Percentiles rank a stretch among this genome's conserved stretches.
phyloP scores from a whole-genome alignment of 768 basidiomycete genomes.

The Tubosaeta brunneosetosa region DNA sequence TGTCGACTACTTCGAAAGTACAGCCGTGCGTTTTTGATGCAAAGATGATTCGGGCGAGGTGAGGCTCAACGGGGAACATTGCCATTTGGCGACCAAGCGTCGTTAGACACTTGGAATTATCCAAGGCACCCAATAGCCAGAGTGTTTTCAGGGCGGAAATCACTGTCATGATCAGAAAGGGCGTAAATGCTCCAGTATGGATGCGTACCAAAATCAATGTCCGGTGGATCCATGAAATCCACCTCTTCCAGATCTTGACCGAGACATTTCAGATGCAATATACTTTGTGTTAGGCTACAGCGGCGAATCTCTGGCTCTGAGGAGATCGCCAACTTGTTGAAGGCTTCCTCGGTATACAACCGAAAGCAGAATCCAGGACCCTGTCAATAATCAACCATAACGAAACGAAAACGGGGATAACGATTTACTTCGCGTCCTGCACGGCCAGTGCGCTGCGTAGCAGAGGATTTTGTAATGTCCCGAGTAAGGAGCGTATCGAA shows the following conservation, averaged over 20 bases:
- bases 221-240: constrained; percentile 87
- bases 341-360: constrained; percentile 83
- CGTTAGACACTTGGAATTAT: constrained; percentile 62
- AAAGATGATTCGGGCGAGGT: constrained; percentile 71
- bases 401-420: not conserved
- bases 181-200: too few species aligned
- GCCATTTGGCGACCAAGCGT: constrained; percentile 79
- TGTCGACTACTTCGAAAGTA: constrained; percentile 73
- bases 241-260: constrained; percentile 76
- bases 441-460: constrained; percentile 91
- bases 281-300: constrained; percentile 75
- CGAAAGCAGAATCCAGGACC: constrained; percentile 85
- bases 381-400: constrained; percentile 32
- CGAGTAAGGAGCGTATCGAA: constrained; percentile 83
- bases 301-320: constrained; percentile 89
- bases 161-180: constrained; percentile 36
- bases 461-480: constrained; percentile 85
- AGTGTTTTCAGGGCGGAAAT: constrained; percentile 63
- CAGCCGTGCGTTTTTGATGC: constrained; percentile 72
- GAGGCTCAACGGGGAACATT: constrained; percentile 87
- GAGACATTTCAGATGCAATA: constrained; percentile 83
- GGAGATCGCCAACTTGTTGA: constrained; percentile 57
- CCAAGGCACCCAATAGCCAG: constrained; percentile 75
- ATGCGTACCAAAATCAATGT: constrained; percentile 64
- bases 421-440: constrained; percentile 81